Conservation (phyloP, 2,329 filamentous ascomycete species). For the Bimuria novae-zelandiae region DNA sequence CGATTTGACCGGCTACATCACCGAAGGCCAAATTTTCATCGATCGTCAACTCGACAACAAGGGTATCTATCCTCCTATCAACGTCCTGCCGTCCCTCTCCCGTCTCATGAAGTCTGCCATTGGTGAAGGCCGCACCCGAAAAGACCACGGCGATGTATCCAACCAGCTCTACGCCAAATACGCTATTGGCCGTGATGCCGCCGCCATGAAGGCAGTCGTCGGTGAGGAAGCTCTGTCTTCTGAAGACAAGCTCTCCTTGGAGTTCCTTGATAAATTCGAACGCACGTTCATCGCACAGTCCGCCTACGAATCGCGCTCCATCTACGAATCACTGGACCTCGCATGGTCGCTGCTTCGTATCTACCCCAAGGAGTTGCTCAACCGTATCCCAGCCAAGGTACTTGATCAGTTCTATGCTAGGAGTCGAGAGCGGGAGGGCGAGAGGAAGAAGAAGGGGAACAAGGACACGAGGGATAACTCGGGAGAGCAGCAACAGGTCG, state of each 20-base stretch:
- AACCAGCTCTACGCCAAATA: constrained; percentile 99
- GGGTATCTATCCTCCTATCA: constrained; percentile 98
- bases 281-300: constrained; percentile 91
- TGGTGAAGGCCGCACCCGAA: constrained; percentile 93
- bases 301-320: constrained; percentile 86
- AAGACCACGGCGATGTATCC: constrained; percentile 96
- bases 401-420: constrained; percentile 58
- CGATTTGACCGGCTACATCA: constrained; percentile 98
- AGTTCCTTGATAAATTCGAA: constrained; percentile 99
- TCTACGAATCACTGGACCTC: constrained; percentile 92
- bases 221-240: constrained; percentile 94
- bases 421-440: constrained; percentile 39
- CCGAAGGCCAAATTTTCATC: constrained; percentile 97
- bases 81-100: constrained; percentile 94
- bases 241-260: constrained; percentile 96
- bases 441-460: constrained; percentile 45
- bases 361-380: constrained; percentile 97
- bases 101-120: constrained; percentile 99
- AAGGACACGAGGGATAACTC: constrained; percentile 54
- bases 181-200: constrained; percentile 96
- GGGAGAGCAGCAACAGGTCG: constrained; percentile 37
- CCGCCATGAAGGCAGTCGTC: constrained; percentile 98
- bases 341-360: constrained; percentile 96
- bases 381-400: constrained; percentile 68
- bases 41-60: constrained; percentile 94